phyloP scores from a whole-genome alignment of 805 yeast species.

The Candida argentea region DNA sequence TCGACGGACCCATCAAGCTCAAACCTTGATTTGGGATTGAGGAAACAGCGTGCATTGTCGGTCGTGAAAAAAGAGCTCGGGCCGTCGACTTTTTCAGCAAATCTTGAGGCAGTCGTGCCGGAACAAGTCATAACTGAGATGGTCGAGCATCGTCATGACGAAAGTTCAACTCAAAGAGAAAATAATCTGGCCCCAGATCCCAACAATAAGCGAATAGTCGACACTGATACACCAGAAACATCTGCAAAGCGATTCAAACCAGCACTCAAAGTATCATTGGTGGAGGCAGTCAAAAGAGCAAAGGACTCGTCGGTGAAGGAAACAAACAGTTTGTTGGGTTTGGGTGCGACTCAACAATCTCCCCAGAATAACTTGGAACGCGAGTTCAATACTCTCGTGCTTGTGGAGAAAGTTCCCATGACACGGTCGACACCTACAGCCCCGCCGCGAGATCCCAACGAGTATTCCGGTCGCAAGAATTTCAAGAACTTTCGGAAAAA shows the following conservation, averaged over 20 bases:
- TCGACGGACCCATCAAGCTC: too few species aligned
- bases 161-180: not conserved
- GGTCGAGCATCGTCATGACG: not conserved
- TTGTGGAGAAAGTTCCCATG: constrained; percentile 21
- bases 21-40: too few species aligned
- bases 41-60: too few species aligned
- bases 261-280: constrained; percentile 10
- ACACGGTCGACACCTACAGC: constrained; percentile 3
- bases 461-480: constrained; percentile 25
- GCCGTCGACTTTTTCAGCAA: too few species aligned
- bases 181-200: too few species aligned
- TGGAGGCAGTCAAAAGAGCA: constrained; percentile 20
- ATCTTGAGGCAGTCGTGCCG: too few species aligned
- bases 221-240: not conserved
- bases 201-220: not conserved
- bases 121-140: not conserved
- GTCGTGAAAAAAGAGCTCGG: too few species aligned
- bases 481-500: constrained; percentile 27
- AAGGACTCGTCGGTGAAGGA: constrained; percentile 13
- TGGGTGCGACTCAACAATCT: constrained; percentile 17
- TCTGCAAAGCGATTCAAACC: constrained; percentile 1
- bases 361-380: too few species aligned
- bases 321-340: constrained; percentile 17
- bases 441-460: constrained; percentile 3
- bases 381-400: constrained; percentile 22